Conservation (phyloP, 1,139 yeast genomes). For the Yamadazyma kanchanaburiensis region DNA sequence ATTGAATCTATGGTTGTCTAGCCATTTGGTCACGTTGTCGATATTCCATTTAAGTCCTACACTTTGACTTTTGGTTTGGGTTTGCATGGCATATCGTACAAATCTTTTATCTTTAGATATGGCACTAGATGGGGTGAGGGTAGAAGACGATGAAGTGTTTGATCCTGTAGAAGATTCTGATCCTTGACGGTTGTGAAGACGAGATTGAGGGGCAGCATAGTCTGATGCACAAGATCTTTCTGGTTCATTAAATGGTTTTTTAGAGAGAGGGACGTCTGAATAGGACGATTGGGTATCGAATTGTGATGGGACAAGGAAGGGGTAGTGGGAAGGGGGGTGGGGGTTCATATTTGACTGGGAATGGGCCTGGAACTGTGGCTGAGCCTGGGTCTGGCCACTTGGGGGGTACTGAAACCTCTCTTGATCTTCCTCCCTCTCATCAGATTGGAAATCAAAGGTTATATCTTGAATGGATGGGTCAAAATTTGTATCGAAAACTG, state of each 20-base stretch:
- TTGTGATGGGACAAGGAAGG: not conserved
- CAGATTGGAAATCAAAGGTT: constrained; percentile 10
- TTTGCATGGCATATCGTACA: constrained; percentile 44
- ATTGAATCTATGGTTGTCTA: constrained; percentile 64
- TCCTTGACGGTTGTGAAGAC: constrained; percentile 31
- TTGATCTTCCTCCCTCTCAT: not conserved
- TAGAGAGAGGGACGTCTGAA: constrained; percentile 5
- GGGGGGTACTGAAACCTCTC: not conserved
- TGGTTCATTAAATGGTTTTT: constrained; percentile 1
- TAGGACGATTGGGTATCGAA: constrained; percentile 4
- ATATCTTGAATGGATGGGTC: constrained; percentile 14
- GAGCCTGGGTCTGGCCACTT: too few species aligned
- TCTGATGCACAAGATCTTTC: constrained; percentile 8
- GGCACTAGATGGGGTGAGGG: constrained; percentile 29
- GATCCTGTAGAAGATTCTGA: constrained; percentile 37
- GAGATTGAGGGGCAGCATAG: constrained; percentile 6
- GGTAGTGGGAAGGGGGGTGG: too few species aligned
- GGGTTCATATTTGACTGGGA: not conserved
- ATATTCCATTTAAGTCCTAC: constrained; percentile 55
- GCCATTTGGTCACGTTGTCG: constrained; percentile 65
- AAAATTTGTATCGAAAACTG: constrained; percentile 15
- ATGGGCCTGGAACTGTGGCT: not conserved
- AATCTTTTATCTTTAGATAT: constrained; percentile 38
- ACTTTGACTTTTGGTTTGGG: constrained; percentile 21
- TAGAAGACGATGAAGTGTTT: constrained; percentile 26